Evolutionary conservation across 2,329 filamentous ascomycete species (phyloP), one percentile per base, ranked within the genome.

Genomic region (Aspergillus caelatus): DNA sequence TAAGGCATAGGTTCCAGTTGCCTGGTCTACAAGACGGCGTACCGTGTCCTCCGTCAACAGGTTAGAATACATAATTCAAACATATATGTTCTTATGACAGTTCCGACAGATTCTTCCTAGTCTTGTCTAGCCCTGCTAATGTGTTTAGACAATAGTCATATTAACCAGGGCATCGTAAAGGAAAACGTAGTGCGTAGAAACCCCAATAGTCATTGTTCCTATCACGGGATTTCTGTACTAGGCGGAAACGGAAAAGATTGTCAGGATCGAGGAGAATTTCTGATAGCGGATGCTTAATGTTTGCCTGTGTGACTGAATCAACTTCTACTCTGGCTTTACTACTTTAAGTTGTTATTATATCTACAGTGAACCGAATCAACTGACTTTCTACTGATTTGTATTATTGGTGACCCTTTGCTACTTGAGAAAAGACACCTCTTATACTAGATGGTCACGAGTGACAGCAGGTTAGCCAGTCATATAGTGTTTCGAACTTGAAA

Each of bases 201-300:
- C 39, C 39, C 16, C 1, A 9, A n/a, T n/a, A n/a, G 19, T 19
- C 16, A 41, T n/a, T 41, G 84, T 91, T 4, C 78, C 79, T 0
- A 82, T 94, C 53, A 90, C 85, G 7, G 91, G 91, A 0, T 94
- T 91, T 86, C 79, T 94, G 2, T 94, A 93, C 78, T 88, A 93
- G 70, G 89, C 94, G 48, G 87, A 91, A 80, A 92, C 86, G 1
- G 91, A 91, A 0, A 88, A 82, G 75, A 83, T 85, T 56, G 82
- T 79, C 4, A 66, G 50, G 14, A 57, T 67, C 21, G 62, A 10
- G 23, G 46, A 30, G 7, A 50, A n/a, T 50, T 3, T 16, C 5
- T 50, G 23, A 36, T 36, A 36, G 34, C 1, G 16, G 34, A 2
- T 36, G 12, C 12, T 36, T 14, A 12, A 11, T 10, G 32, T 14